phyloP scores from a whole-genome alignment of 164 flowering plant genomes.

The Vitis rupestris region DNA sequence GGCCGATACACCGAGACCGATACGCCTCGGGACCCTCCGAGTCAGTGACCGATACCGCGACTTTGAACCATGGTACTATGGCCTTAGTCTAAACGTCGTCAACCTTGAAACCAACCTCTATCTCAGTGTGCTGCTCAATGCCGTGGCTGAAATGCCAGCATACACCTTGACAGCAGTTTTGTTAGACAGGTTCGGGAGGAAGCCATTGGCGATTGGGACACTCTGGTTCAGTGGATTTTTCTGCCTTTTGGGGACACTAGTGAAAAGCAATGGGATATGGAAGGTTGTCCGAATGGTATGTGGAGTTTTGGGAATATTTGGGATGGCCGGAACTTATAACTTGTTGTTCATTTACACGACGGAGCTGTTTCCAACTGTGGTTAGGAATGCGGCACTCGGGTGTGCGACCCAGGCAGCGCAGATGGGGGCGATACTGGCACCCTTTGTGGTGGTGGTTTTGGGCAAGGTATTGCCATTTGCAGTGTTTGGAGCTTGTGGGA shows the following conservation, averaged over 20 bases:
- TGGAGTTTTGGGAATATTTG: conserved; percentile 80
- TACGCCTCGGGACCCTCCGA: conserved; percentile 82
- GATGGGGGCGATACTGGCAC: conserved; percentile 91
- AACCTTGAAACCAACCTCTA: conserved; percentile 84
- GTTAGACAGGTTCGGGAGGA: conserved; percentile 64
- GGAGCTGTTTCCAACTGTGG: conserved; percentile 93
- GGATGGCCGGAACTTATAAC: conserved; percentile 87
- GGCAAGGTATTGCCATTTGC: conserved; percentile 68
- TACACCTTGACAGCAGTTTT: conserved; percentile 63
- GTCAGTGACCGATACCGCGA: conserved; percentile 48
- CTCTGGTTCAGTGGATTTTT: conserved; percentile 76
- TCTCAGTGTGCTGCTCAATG: conserved; percentile 67
- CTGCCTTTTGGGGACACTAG: conserved; percentile 53
- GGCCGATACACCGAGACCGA: too few species aligned
- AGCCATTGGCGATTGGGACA: conserved; percentile 65
- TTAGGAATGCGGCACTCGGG: conserved; percentile 89
- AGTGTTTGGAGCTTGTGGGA: conserved; percentile 65
- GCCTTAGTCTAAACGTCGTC: conserved; percentile 81
- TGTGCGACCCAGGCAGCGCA: conserved; percentile 80
- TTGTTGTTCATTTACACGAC: conserved; percentile 71
- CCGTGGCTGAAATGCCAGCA: conserved; percentile 88
- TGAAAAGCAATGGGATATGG: conserved; percentile 34
- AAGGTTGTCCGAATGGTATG: conserved; percentile 59
- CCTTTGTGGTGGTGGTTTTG: conserved; percentile 84
- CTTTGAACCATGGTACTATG: conserved; percentile 12